phyloP scores from a whole-genome alignment of 148 eudicot species.

The Mesembryanthemum crystallinum region DNA sequence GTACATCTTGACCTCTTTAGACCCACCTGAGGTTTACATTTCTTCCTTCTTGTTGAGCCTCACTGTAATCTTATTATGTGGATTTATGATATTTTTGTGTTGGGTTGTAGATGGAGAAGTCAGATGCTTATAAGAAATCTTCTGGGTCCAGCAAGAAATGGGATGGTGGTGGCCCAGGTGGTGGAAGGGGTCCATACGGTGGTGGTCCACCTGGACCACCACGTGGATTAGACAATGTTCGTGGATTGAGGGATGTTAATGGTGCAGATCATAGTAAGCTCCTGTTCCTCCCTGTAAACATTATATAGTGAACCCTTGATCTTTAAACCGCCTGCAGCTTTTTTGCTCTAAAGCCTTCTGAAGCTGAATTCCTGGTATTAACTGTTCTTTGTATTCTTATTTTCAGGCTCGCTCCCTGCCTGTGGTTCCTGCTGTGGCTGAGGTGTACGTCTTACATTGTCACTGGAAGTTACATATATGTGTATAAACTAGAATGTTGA shows the following conservation, averaged over 20 bases:
- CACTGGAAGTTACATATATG: neutral
- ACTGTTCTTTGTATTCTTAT: too few relatives aligned
- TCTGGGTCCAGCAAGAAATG: conserved; percentile 82
- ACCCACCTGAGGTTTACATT: too few relatives aligned
- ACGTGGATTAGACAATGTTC: conserved; percentile 55
- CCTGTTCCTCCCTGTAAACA: neutral
- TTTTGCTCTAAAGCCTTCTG: too few relatives aligned
- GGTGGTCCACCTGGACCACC: conserved; percentile 93
- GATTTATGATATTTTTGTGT: neutral
- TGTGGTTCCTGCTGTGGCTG: conserved; percentile 93
- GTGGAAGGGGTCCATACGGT: conserved; percentile 83
- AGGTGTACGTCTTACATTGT: neutral
- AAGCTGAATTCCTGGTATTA: too few relatives aligned
- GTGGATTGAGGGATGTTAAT: conserved; percentile 73
- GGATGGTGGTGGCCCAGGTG: conserved; percentile 96
- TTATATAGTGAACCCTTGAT: too few relatives aligned
- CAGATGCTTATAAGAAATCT: conserved; percentile 79
- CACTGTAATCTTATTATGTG: neutral
- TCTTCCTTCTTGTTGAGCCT: neutral
- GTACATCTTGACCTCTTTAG: neutral
- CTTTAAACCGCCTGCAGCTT: too few relatives aligned
- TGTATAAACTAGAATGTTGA: conserved; percentile 3
- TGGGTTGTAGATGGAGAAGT: conserved; percentile 72
- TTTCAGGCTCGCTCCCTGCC: conserved; percentile 77
- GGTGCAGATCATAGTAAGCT: conserved; percentile 80